These are phyloP conservation scores for Ophiostoma pallidulum DNA, from an alignment of 2,329 filamentous ascomycete genomes.

Conservation along the genomic window DNA sequence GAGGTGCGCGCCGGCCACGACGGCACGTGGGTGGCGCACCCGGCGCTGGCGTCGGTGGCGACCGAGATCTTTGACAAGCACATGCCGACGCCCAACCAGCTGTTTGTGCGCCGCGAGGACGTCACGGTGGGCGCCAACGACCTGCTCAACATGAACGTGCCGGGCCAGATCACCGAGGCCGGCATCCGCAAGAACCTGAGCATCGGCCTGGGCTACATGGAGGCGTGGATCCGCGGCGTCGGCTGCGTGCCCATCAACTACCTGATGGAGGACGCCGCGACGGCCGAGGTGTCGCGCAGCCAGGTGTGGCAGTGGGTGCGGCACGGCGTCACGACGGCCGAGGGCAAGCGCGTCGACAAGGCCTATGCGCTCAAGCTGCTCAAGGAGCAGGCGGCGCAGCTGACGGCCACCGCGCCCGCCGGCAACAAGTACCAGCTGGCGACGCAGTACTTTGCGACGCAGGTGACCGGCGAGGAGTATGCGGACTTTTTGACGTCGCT, in stretches of 20 bases:
- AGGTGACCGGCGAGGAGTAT: slow-evolving; percentile 96
- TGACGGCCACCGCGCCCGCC: slow-evolving; percentile 65
- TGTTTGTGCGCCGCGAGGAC: slow-evolving; percentile 83
- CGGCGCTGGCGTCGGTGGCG: slow-evolving; percentile 79
- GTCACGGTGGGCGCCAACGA: slow-evolving; percentile 80
- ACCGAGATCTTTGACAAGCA: slow-evolving; percentile 92
- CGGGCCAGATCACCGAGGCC: slow-evolving; percentile 81
- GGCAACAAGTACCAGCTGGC: slow-evolving; percentile 90
- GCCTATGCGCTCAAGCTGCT: slow-evolving; percentile 78
- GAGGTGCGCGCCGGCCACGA: slow-evolving; percentile 94
- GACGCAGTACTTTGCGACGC: slow-evolving; percentile 81
- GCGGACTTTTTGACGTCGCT: slow-evolving; percentile 88
- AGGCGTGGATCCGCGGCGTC: slow-evolving; percentile 90
- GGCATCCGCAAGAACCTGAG: slow-evolving; percentile 97
- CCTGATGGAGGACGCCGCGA: slow-evolving; percentile 78
- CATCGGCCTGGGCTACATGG: slow-evolving; percentile 96
- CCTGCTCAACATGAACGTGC: slow-evolving; percentile 95
- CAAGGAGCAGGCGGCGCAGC: slow-evolving; percentile 70
- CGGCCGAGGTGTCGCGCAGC: slow-evolving; percentile 85
- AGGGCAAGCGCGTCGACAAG: slow-evolving; percentile 91
- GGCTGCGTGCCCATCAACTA: slow-evolving; percentile 66
- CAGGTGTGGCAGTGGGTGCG: slow-evolving; percentile 96
- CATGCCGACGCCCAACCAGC: slow-evolving; percentile 98
- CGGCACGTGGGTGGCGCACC: slow-evolving; percentile 94
- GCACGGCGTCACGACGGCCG: slow-evolving; percentile 63